Percentiles rank a stretch among this genome's conserved stretches.
Evolutionary conservation across 345 rosid species (phyloP).

Genomic region (Lenwebbia sp.): DNA sequence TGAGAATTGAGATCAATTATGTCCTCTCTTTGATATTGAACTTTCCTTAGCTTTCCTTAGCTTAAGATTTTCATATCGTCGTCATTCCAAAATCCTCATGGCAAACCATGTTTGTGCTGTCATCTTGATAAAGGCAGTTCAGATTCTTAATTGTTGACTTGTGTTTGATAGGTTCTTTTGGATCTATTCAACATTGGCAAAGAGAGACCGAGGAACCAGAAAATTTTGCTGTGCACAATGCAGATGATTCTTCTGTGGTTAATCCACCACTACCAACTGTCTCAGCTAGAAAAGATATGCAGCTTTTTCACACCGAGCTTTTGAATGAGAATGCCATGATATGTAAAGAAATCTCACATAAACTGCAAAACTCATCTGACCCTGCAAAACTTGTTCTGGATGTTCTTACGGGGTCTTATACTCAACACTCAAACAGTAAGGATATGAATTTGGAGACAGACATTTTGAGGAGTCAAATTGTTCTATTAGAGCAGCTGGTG

Average conservation of each 20-base stretch:
- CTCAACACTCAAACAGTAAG: constrained; percentile 7
- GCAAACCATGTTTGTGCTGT: neutral
- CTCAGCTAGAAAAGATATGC: neutral
- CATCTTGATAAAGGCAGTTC: neutral
- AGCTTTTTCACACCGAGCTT: neutral
- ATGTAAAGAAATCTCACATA: constrained; percentile 6
- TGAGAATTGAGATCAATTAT: neutral
- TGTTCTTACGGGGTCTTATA: constrained; percentile 23
- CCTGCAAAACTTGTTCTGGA: constrained; percentile 48
- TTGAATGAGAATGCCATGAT: constrained; percentile 12
- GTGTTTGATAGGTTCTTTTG: neutral
- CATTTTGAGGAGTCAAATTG: constrained; percentile 20
- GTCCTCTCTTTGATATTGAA: neutral
- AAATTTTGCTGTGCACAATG: constrained; percentile 8
- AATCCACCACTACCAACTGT: neutral
- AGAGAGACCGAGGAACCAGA: constrained; percentile 10
- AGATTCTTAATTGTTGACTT: neutral
- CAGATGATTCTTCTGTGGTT: neutral
- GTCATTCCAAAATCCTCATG: neutral
- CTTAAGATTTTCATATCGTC: neutral
- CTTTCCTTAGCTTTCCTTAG: neutral
- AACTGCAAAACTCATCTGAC: constrained; percentile 17
- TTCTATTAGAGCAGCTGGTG: constrained; percentile 31
- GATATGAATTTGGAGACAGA: constrained; percentile 6
- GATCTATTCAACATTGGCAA: neutral